Evolutionary conservation across 371 early-diverging fungal genomes (phyloP), one percentile per base, ranked within the genome.

Genomic region (Choanephora cucurbitarum): DNA sequence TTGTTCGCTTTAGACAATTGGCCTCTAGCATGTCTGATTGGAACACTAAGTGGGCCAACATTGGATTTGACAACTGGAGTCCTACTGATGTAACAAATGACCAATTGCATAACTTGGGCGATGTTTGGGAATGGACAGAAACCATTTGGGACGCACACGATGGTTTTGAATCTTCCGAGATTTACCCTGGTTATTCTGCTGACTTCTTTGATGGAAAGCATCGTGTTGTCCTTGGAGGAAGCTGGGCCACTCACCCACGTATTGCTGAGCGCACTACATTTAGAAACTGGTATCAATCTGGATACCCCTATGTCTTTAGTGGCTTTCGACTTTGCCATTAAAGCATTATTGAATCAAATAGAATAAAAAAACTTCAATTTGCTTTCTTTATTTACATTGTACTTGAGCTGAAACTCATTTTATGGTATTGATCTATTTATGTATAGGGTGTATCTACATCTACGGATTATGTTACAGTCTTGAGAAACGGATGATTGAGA

Each of bases 201-300:
- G 96, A 96, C 60, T 96, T 96, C 61, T 93, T 93, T 61, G 92
- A 94, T 60, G 85, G 78, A n/a, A 90, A 91, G 56, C 95, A 96
- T 71, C 73, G 77, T 52, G 85, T 90, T 2, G 75, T 96, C 10
- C 62, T 92, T 28, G 96, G 96, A 47, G 96, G 80, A 0, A 87
- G 88, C 6, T 96, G 92, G 89, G 92, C 92, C 14, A 96, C 95
- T 0, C 89, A 89, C 45, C 92, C 92, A 7, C 62, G 89, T 18
- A 78, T 94, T 13, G 86, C 90, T 9, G 79, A 77, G 39, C 72
- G 96, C 15, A 58, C 64, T 32, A 81, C 89, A 0, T 90, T 92
- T 67, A 64, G 92, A 33, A 96, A 96, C 66, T 96, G 95, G 95
- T 94, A 90, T 62, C 96, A 96, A 70, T 63, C 82, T 24, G 85